These are phyloP conservation scores for Lagerstroemia fauriei DNA, from an alignment of 441 rosid genomes.

Conservation along the genomic window DNA sequence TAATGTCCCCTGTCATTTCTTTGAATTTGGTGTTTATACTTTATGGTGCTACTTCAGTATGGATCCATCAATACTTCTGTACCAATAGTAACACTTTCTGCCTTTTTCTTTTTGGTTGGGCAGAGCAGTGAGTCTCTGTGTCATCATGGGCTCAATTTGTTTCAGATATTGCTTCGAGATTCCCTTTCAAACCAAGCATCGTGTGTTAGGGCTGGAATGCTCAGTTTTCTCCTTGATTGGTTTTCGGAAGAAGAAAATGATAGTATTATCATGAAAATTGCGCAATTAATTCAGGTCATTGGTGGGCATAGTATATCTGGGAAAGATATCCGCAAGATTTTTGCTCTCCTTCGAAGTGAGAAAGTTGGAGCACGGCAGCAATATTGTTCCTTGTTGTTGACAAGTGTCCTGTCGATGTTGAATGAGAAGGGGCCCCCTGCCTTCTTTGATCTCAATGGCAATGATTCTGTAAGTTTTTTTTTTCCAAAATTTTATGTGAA, in stretches of 20 bases:
- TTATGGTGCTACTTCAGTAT: neutral
- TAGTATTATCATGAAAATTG: slow-evolving; percentile 73
- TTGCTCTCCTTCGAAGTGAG: slow-evolving; percentile 95
- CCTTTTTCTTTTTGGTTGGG: slow-evolving; percentile 64
- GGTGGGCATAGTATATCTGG: slow-evolving; percentile 99
- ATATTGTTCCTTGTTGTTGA: slow-evolving; percentile 79
- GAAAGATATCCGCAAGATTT: slow-evolving; percentile 96
- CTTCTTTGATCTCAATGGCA: slow-evolving; percentile 89
- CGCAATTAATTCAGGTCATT: slow-evolving; percentile 84
- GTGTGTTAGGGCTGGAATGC: slow-evolving; percentile 95
- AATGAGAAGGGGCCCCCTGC: slow-evolving; percentile 99
- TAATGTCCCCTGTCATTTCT: slow-evolving; percentile 11
- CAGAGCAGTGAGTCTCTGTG: slow-evolving; percentile 99
- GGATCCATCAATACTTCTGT: neutral
- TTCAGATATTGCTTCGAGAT: slow-evolving; percentile 87
- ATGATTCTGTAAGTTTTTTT: slow-evolving; percentile 80
- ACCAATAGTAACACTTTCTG: slow-evolving; percentile 35
- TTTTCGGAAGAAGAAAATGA: slow-evolving; percentile 82
- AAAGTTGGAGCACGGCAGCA: slow-evolving; percentile 82
- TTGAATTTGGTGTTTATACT: slow-evolving; percentile 12
- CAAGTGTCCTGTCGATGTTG: slow-evolving; percentile 84
- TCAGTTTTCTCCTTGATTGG: slow-evolving; percentile 95
- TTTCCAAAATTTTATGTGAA: neutral
- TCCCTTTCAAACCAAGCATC: slow-evolving; percentile 95
- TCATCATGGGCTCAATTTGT: slow-evolving; percentile 80